A percentile compares a stretch with the other conserved stretches of the same genome.
These are phyloP conservation scores for Emmonsia crescens DNA, from an alignment of 2,329 filamentous ascomycete species.

Conservation along the genomic window DNA sequence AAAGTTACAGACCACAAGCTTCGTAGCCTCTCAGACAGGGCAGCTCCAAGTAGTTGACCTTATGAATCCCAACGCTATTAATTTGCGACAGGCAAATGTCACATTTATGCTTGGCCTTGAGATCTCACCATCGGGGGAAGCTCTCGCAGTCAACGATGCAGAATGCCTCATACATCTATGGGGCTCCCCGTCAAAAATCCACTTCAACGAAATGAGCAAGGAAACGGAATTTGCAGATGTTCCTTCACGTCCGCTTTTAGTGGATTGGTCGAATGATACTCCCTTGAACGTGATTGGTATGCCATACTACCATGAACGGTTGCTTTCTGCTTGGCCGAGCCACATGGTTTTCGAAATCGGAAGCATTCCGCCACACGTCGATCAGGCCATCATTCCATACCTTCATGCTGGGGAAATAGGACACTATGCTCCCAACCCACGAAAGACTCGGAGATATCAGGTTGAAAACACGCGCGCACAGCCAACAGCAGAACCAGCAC, in stretches of 20 bases:
- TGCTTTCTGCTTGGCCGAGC: slow-evolving; percentile 83
- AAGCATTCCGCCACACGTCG: slow-evolving; percentile 65
- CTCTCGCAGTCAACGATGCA: slow-evolving; percentile 67
- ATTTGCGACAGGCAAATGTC: slow-evolving; percentile 71
- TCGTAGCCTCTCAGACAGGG: slow-evolving; percentile 82
- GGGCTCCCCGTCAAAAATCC: slow-evolving; percentile 76
- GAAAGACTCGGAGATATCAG: slow-evolving; percentile 67
- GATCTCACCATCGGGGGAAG: slow-evolving; percentile 78
- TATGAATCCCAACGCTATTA: slow-evolving; percentile 82
- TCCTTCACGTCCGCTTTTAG: slow-evolving; percentile 47
- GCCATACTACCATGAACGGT: slow-evolving; percentile 80
- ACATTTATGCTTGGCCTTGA: slow-evolving; percentile 70
- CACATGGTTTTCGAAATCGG: slow-evolving; percentile 77
- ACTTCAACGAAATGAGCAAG: slow-evolving; percentile 72
- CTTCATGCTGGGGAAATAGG: slow-evolving; percentile 65
- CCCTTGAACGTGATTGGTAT: slow-evolving; percentile 79
- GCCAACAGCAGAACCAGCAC: slow-evolving; percentile 49
- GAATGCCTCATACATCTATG: slow-evolving; percentile 74
- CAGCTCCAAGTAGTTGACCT: slow-evolving; percentile 94
- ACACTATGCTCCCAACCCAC: slow-evolving; percentile 65
- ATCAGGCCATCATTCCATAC: slow-evolving; percentile 56
- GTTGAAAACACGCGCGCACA: slow-evolving; percentile 61
- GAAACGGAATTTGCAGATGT: slow-evolving; percentile 68
- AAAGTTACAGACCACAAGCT: slow-evolving; percentile 85
- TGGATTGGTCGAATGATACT: slow-evolving; percentile 63